Evolutionary conservation across 805 yeast genomes (phyloP).

Genomic region (Myxozyma geophila): DNA sequence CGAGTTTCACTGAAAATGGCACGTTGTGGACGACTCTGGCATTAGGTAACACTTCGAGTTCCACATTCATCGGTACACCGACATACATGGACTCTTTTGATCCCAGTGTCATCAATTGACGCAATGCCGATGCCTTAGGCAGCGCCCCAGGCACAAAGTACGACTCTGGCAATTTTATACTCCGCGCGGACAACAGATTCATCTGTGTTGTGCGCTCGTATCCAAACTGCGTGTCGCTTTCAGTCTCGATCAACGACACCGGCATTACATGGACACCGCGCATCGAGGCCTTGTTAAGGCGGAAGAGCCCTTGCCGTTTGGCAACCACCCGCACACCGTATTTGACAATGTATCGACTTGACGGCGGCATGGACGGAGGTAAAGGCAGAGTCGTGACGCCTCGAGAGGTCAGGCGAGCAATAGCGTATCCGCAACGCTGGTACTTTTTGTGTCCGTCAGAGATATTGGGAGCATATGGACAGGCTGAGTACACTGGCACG

Average conservation of each 20-base stretch:
- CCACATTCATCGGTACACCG: constrained; percentile 14
- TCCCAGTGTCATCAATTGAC: constrained; percentile 13
- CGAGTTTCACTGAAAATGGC: constrained; percentile 7
- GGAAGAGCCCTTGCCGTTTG: constrained; percentile 17
- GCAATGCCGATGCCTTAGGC: constrained; percentile 18
- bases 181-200: constrained; percentile 10
- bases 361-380: constrained; percentile 19
- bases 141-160: constrained; percentile 28
- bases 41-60: background rate
- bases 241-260: background rate
- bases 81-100: constrained; percentile 18
- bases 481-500: constrained; percentile 20
- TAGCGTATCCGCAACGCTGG: constrained; percentile 5
- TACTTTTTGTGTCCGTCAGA: background rate
- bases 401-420: background rate
- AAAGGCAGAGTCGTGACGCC: constrained; percentile 9
- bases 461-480: constrained; percentile 5
- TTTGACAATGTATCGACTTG: constrained; percentile 3
- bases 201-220: background rate
- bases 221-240: background rate
- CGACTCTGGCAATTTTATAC: constrained; percentile 20
- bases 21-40: constrained; percentile 2
- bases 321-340: constrained; percentile 16
- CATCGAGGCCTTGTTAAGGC: constrained; percentile 4
- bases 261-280: constrained; percentile 5